These are phyloP conservation scores for Solanum pennellii DNA, from an alignment of 257 asterid species.

Conservation along the genomic window DNA sequence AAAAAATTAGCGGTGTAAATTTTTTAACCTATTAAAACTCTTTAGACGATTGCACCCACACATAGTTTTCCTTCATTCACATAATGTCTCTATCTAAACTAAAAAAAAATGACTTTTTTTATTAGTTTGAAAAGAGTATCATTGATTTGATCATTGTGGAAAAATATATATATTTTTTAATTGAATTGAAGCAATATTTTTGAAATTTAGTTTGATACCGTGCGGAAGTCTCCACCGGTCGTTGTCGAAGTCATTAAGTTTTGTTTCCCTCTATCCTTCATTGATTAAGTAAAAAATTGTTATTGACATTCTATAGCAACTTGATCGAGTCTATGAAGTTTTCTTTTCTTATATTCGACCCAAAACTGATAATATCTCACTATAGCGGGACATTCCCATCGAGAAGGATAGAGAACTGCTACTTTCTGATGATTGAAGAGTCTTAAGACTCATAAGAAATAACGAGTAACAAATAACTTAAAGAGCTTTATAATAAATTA, in stretches of 20 bases:
- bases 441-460: neutral
- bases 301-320: neutral
- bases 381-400: neutral
- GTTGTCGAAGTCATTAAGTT: neutral
- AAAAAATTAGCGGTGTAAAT: neutral
- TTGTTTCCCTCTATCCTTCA: neutral
- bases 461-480: neutral
- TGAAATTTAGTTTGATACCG: neutral
- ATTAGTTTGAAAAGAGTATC: neutral
- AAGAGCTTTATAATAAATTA: too few relatives aligned
- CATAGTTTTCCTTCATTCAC: neutral
- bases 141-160: neutral
- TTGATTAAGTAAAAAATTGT: neutral
- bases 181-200: neutral
- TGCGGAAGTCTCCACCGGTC: rapidly evolving
- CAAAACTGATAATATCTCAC: neutral
- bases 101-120: neutral
- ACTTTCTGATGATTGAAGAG: neutral
- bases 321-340: neutral
- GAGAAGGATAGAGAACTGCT: neutral
- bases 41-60: neutral
- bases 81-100: neutral
- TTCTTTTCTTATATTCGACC: neutral
- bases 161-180: neutral
- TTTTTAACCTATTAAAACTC: neutral